Evolutionary conservation across 768 basidiomycete species (phyloP).

Genomic region (Kwoniella heveanensis): DNA sequence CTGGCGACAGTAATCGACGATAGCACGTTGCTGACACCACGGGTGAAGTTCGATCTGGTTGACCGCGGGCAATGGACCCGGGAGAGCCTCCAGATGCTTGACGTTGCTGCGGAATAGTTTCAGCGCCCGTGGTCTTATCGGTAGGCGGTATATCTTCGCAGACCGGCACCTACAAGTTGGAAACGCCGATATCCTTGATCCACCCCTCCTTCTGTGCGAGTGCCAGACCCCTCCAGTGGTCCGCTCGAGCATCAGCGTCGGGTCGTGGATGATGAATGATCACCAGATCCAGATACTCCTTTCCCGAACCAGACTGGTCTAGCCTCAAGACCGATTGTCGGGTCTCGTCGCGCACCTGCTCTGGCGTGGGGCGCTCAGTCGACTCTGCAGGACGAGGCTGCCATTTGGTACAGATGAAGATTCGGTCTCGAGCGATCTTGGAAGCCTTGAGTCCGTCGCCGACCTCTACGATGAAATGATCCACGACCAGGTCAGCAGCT

Average conservation of each 20-base stretch:
- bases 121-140: too few relatives aligned
- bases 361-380: conserved; percentile 9
- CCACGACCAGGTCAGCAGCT: background rate
- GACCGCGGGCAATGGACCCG: conserved; percentile 43
- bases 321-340: conserved; percentile 6
- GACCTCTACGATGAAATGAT: conserved; percentile 12
- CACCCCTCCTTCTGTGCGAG: conserved; percentile 48
- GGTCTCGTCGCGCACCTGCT: conserved; percentile 23
- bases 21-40: conserved; percentile 73
- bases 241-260: conserved; percentile 42
- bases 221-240: conserved; percentile 44
- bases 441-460: conserved; percentile 11
- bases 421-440: background rate
- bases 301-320: conserved; percentile 10
- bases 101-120: conserved; percentile 47
- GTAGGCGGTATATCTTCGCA: too few relatives aligned
- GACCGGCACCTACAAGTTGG: conserved; percentile 52
- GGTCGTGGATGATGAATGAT: conserved; percentile 29
- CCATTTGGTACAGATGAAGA: conserved; percentile 27
- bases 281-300: conserved; percentile 44
- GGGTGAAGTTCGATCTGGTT: conserved; percentile 57
- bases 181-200: conserved; percentile 53
- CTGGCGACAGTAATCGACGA: conserved; percentile 71
- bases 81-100: conserved; percentile 49
- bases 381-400: conserved; percentile 16